Base-by-base conservation (phyloP, 108 stramenopile genomes). In the Nitzschia sp. region DNA sequence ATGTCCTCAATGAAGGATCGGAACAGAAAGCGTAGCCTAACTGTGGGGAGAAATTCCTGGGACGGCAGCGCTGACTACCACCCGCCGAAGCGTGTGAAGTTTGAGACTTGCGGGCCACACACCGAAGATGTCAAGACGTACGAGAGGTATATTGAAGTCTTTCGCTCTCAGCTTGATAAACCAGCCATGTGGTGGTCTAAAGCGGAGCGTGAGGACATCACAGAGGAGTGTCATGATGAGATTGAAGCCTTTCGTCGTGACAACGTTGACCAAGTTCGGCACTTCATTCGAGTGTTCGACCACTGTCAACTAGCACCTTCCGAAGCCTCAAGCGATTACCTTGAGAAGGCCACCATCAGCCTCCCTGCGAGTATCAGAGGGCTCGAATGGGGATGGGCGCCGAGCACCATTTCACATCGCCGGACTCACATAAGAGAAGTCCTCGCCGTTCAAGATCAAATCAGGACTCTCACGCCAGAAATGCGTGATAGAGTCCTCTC, bases 301-400 rank as follows among this genome's bases (percentile, higher is more conserved):
- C 63, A 64, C 23, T 52, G 63, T 31, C 25, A 63, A 16, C 29
- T 38, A 30, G 25, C 62, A 54, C 61, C 50, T 13, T 57, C 61
- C 8, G 36, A 56, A 21, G 59, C 50, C 9, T 56, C 62, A 29
- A 68, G 66, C 27, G 69, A 71, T 33, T 53, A 19, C 26, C 47
- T 71, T 19, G 69, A 71, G 22, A 59, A 61, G 34, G 71, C 41
- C 31, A 45, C 62, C 9, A 45, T 72, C 25, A 62, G 34, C 21
- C 53, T 72, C n/a, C 71, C 71, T 1, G 53, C 41, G 1, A 13
- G 17, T 30, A 55, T 72, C 19, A 61, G 71, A 21, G 71, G 71
- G 0, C 47, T 72, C 47, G 71, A 72, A 34, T 72, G 71, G 71
- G 71, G 71, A 28, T 52, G 60, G 60, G 35, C 48, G n/a, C 63